Evolutionary conservation across 2,329 filamentous ascomycete species (phyloP).

Genomic region (Penicillium sumatraense): DNA sequence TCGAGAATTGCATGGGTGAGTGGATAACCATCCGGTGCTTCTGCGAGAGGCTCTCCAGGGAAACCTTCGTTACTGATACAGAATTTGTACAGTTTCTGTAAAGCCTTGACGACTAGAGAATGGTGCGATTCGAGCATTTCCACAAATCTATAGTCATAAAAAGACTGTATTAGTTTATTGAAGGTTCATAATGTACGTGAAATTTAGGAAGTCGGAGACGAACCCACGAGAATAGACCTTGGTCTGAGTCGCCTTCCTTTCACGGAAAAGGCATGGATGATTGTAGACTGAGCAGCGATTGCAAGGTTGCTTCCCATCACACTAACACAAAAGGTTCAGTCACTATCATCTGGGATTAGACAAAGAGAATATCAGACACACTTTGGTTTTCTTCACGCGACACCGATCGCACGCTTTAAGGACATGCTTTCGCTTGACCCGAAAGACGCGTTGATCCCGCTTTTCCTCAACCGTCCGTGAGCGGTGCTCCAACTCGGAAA

Average conservation of each 20-base stretch:
- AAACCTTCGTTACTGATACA: conserved; percentile 49
- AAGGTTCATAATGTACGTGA: background rate
- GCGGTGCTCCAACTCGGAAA: conserved; percentile 36
- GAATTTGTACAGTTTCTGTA: conserved; percentile 48
- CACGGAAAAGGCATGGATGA: conserved; percentile 49
- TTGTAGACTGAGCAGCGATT: conserved; percentile 50
- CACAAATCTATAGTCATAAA: conserved; percentile 39
- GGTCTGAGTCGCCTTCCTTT: conserved; percentile 49
- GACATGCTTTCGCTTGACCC: conserved; percentile 51
- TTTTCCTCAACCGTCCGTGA: conserved; percentile 37
- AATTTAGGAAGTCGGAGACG: conserved; percentile 11
- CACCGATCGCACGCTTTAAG: conserved; percentile 52
- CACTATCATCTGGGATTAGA: background rate
- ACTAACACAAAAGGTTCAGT: conserved; percentile 32
- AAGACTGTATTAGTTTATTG: conserved; percentile 3
- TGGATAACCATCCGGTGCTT: conserved; percentile 45
- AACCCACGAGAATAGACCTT: conserved; percentile 51
- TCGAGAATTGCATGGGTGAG: conserved; percentile 50
- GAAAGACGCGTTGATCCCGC: conserved; percentile 45
- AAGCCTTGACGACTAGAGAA: conserved; percentile 46
- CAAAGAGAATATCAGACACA: conserved; percentile 22
- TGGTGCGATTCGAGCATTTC: conserved; percentile 52
- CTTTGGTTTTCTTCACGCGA: conserved; percentile 52
- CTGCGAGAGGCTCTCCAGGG: conserved; percentile 46
- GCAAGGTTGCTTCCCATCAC: conserved; percentile 51